Evolutionary conservation across 257 asterid species (phyloP).

Genomic region (Echium plantagineum): DNA sequence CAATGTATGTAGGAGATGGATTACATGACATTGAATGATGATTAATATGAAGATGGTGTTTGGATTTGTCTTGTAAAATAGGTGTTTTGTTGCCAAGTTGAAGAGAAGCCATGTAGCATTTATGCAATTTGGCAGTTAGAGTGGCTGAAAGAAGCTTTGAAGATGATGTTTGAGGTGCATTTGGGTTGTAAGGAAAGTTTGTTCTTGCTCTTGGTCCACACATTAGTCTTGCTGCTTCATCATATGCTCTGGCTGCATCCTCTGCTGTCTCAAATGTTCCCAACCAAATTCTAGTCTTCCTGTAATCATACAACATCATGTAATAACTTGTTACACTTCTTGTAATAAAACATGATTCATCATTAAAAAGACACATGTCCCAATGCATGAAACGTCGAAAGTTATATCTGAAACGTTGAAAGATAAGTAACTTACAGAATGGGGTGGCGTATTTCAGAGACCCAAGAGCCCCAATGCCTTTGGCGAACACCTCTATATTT

Average conservation of each 20-base stretch:
- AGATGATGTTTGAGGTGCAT: conserved; percentile 41
- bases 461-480: conserved; percentile 99
- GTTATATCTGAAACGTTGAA: too few species aligned
- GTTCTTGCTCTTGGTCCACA: conserved; percentile 78
- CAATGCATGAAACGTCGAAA: too few species aligned
- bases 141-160: conserved; percentile 54
- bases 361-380: too few species aligned
- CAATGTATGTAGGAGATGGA: not conserved
- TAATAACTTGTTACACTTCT: not conserved
- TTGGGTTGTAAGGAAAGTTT: conserved; percentile 47
- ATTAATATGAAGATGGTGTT: conserved; percentile 1
- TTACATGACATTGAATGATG: not conserved
- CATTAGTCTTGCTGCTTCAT: conserved; percentile 80
- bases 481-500: conserved; percentile 86
- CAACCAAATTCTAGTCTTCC: conserved; percentile 88
- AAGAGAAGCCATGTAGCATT: conserved; percentile 56
- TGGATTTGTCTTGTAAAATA: not conserved
- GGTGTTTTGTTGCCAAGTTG: conserved; percentile 29
- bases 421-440: conserved; percentile 31
- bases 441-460: conserved; percentile 95
- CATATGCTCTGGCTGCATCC: conserved; percentile 88
- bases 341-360: not conserved
- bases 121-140: conserved; percentile 70
- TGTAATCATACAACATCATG: conserved; percentile 9
- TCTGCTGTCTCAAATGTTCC: conserved; percentile 94